These are phyloP conservation scores for Sporothrix brasiliensis DNA, from an alignment of 2,329 filamentous ascomycete species.

Conservation along the genomic window DNA sequence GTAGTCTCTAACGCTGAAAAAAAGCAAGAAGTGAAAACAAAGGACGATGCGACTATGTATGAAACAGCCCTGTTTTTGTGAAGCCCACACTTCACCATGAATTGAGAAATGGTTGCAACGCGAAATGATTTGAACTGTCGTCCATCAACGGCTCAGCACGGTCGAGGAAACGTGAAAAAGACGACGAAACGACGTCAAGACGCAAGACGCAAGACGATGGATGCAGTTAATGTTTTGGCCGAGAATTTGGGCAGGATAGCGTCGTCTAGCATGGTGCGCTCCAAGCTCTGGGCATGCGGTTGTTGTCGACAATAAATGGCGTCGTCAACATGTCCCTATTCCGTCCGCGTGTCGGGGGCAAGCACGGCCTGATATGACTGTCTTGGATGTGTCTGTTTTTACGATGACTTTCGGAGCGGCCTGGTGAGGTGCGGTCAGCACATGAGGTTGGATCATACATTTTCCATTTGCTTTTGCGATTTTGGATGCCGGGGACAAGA, in stretches of 20 bases:
- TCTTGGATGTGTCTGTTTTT: neutral
- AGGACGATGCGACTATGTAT: neutral
- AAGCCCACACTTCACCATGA: neutral
- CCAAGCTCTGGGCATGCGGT: no score
- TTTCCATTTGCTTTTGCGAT: no score
- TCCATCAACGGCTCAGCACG: neutral
- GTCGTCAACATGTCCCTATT: no score
- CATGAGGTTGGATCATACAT: no score
- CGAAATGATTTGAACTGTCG: neutral
- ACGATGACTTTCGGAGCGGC: conserved; percentile 28
- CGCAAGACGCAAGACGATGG: no score
- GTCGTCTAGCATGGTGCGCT: no score
- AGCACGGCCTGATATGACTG: neutral
- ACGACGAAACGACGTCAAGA: no score
- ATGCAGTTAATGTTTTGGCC: no score
- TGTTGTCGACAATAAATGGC: no score
- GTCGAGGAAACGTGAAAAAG: no score
- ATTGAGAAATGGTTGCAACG: neutral
- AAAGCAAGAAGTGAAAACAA: neutral
- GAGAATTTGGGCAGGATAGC: no score
- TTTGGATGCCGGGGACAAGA: conserved; percentile 29
- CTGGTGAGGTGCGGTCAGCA: conserved; percentile 11
- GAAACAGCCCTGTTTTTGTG: neutral
- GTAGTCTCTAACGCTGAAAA: conserved; percentile 23
- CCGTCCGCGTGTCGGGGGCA: neutral